phyloP scores from a whole-genome alignment of 805 yeast genomes.

The Yamadazyma sp. region DNA sequence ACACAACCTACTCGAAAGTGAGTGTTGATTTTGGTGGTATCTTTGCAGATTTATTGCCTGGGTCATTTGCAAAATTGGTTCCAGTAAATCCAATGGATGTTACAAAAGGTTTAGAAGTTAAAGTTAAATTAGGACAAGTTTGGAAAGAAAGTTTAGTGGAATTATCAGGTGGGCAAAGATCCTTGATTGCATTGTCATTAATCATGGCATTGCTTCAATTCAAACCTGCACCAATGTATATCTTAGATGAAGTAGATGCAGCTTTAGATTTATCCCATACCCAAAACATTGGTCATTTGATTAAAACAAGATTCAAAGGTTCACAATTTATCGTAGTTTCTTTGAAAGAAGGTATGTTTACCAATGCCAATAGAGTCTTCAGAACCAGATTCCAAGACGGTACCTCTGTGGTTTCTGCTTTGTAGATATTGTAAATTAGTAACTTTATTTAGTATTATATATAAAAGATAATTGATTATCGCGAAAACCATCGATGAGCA shows the following conservation, averaged over 20 bases:
- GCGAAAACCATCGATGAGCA: too few species aligned
- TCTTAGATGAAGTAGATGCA: slow-evolving; percentile 96
- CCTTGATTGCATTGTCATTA: slow-evolving; percentile 86
- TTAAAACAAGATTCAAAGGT: slow-evolving; percentile 91
- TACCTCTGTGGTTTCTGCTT: slow-evolving; percentile 82
- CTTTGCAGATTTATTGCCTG: slow-evolving; percentile 84
- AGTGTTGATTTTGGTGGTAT: slow-evolving; percentile 86
- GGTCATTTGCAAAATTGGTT: slow-evolving; percentile 84
- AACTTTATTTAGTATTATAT: neutral
- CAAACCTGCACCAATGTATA: slow-evolving; percentile 98
- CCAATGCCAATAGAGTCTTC: slow-evolving; percentile 93
- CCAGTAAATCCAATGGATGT: slow-evolving; percentile 79
- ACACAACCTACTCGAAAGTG: slow-evolving; percentile 83
- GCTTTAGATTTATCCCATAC: slow-evolving; percentile 97
- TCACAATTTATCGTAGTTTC: slow-evolving; percentile 97
- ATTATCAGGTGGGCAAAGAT: slow-evolving; percentile 95
- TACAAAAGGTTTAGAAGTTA: slow-evolving; percentile 86
- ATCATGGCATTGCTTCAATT: slow-evolving; percentile 90
- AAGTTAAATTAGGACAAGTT: slow-evolving; percentile 82
- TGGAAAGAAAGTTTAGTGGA: slow-evolving; percentile 97
- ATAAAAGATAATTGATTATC: neutral
- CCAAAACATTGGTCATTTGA: slow-evolving; percentile 94
- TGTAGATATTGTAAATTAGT: slow-evolving; percentile 17
- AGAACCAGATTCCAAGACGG: slow-evolving; percentile 96
- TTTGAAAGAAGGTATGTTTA: slow-evolving; percentile 96